A percentile compares a stretch with the other conserved stretches of the same genome.
Conservation (phyloP, 2,329 filamentous ascomycete species). For the Penicillium olsonii region DNA sequence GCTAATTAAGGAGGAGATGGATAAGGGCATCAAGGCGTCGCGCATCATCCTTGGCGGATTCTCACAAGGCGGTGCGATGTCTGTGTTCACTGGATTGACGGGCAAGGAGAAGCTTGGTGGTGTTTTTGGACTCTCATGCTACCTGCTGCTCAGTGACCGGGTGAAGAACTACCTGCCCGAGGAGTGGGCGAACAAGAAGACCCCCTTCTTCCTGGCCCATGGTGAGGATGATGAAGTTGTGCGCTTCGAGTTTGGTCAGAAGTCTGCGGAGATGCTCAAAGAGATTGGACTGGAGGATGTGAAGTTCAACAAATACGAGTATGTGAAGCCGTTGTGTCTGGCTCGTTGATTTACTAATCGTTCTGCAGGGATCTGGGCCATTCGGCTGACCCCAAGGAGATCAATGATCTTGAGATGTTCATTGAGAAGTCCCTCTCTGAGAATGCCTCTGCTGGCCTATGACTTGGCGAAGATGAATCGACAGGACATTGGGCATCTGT, state of each 20-base stretch:
- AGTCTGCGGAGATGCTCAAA: conserved; percentile 67
- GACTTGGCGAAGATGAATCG: conserved; percentile 28
- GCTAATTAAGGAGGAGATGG: conserved; percentile 78
- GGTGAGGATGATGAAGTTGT: conserved; percentile 78
- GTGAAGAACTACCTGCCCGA: conserved; percentile 59
- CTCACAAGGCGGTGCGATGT: conserved; percentile 81
- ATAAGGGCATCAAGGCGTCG: conserved; percentile 75
- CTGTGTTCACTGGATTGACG: conserved; percentile 77
- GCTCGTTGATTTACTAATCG: conserved; percentile 10
- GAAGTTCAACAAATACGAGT: conserved; percentile 75
- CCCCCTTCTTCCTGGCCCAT: conserved; percentile 86
- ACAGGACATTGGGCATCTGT: conserved; percentile 15
- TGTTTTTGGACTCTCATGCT: conserved; percentile 81
- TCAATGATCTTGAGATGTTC: conserved; percentile 75
- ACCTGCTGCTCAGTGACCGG: conserved; percentile 70
- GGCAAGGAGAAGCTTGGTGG: conserved; percentile 75
- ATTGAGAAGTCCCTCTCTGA: conserved; percentile 55
- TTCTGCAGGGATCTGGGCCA: conserved; percentile 66
- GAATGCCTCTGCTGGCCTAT: conserved; percentile 31
- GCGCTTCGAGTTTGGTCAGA: conserved; percentile 65
- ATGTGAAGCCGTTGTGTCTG: conserved; percentile 32
- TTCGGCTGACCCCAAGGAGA: conserved; percentile 73
- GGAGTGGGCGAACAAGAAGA: conserved; percentile 66
- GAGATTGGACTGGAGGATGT: conserved; percentile 68
- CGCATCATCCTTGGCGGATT: conserved; percentile 75